Evolutionary conservation across 2,329 filamentous ascomycete genomes (phyloP).

Genomic region (Penicillium vulpinum): DNA sequence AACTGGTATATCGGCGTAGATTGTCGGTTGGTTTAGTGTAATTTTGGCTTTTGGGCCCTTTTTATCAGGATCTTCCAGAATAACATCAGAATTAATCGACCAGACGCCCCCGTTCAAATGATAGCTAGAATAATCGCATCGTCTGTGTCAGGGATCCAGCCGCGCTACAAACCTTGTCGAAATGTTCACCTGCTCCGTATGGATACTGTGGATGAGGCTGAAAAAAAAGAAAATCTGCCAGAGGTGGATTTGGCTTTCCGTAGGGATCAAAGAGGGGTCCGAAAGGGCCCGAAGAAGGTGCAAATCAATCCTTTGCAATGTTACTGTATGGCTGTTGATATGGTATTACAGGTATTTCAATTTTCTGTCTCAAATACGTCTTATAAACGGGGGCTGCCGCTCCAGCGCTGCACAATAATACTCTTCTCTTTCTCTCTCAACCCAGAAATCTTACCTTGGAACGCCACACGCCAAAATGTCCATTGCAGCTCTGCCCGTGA

Average conservation of each 20-base stretch:
- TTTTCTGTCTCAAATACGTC: no score
- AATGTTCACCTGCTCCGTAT: no score
- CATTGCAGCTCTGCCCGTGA: conserved; percentile 5
- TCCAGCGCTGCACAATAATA: no score
- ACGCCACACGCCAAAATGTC: conserved; percentile 4
- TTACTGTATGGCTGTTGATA: no score
- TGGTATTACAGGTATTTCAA: no score
- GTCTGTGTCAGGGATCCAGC: conserved; percentile 12
- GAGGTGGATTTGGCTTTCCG: neutral
- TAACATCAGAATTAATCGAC: conserved; percentile 21
- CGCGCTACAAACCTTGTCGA: neutral
- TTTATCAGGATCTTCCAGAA: conserved; percentile 22
- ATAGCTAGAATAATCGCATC: conserved; percentile 15
- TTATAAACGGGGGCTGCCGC: no score
- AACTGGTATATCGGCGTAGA: conserved; percentile 13
- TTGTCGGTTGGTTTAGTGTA: conserved; percentile 6
- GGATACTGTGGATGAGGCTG: neutral
- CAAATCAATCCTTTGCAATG: no score
- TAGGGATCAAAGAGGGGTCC: neutral
- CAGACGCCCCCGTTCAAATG: conserved; percentile 15
- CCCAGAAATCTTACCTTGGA: no score
- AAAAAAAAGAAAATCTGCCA: neutral
- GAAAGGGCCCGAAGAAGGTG: no score
- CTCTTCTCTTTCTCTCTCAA: no score
- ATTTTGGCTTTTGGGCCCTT: conserved; percentile 10